These are phyloP conservation scores for Pyrenophora tritici-repentis DNA, from an alignment of 2,329 filamentous ascomycete species.

Conservation along the genomic window DNA sequence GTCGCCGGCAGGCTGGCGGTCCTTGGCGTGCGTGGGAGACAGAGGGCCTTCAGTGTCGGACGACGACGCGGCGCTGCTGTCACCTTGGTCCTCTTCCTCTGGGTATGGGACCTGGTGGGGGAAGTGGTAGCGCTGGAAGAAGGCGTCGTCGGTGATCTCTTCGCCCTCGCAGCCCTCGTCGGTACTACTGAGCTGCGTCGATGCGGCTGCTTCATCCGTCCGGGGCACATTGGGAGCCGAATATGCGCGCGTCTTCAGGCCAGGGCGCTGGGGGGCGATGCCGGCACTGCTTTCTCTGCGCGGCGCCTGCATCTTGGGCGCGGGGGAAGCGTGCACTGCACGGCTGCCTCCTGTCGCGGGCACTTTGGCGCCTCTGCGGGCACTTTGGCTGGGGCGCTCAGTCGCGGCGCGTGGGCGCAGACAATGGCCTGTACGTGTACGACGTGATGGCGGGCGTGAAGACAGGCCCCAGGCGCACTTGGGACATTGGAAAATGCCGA, in stretches of 20 bases:
- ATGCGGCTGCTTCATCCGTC: slow-evolving; percentile 25
- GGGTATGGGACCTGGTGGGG: slow-evolving; percentile 25
- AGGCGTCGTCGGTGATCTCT: slow-evolving; percentile 47
- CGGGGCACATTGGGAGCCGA: slow-evolving; percentile 45
- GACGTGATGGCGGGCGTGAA: slow-evolving; percentile 26
- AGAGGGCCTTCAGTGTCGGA: slow-evolving; percentile 48
- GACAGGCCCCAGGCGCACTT: slow-evolving; percentile 31
- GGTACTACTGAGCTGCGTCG: slow-evolving; percentile 41
- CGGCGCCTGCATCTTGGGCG: slow-evolving; percentile 30
- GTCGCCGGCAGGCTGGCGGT: slow-evolving; percentile 28
- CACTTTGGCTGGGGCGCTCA: slow-evolving; percentile 3
- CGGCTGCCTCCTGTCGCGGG: slow-evolving; percentile 24
- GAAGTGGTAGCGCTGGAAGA: slow-evolving; percentile 51
- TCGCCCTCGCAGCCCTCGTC: slow-evolving; percentile 63
- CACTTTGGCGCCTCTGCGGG: slow-evolving; percentile 9
- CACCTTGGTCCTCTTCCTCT: slow-evolving; percentile 18
- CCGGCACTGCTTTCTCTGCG: slow-evolving; percentile 24
- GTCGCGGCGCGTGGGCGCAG: slow-evolving; percentile 12
- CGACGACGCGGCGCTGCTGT: slow-evolving; percentile 37
- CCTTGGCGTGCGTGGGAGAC: slow-evolving; percentile 41
- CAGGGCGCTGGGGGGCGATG: slow-evolving; percentile 31
- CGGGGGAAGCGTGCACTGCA: slow-evolving; percentile 13
- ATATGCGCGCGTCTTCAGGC: slow-evolving; percentile 44
- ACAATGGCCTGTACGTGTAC: slow-evolving; percentile 17
- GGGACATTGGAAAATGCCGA: slow-evolving; percentile 19